Evolutionary conservation across 2,329 filamentous ascomycete genomes (phyloP).

Genomic region (Sodiomyces alkalinus): DNA sequence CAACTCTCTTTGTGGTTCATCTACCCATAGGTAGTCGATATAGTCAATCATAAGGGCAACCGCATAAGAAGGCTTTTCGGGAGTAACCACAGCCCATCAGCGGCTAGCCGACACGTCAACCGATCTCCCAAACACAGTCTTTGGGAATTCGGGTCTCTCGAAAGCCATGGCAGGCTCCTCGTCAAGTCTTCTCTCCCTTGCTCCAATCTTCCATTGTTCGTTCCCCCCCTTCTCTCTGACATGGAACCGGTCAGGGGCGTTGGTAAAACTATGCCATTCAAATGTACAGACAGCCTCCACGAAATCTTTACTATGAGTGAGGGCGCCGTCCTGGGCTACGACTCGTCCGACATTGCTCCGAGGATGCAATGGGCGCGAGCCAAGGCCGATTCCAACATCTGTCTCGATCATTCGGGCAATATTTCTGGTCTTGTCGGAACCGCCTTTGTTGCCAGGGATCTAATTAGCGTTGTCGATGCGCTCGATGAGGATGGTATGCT

Average conservation of each 20-base stretch:
- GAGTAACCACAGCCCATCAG: no score
- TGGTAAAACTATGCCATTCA: conserved; percentile 12
- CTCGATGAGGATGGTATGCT: conserved; percentile 23
- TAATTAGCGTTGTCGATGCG: conserved; percentile 23
- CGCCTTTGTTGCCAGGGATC: conserved; percentile 26
- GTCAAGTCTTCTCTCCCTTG: no score
- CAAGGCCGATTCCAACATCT: conserved; percentile 9
- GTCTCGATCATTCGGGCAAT: conserved; percentile 10
- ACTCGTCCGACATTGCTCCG: not conserved
- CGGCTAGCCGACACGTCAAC: no score
- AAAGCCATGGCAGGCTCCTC: no score
- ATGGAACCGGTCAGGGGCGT: conserved; percentile 11
- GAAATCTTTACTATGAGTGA: not conserved
- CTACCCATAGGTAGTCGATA: no score
- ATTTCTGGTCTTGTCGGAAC: conserved; percentile 22
- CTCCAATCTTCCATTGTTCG: no score
- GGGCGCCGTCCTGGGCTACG: not conserved
- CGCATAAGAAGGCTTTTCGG: no score
- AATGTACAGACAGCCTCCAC: conserved; percentile 7
- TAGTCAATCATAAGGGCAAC: no score
- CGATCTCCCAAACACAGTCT: no score
- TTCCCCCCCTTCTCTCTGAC: no score
- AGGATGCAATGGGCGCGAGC: conserved; percentile 9
- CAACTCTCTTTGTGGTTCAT: no score
- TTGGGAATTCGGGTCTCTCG: no score